Base-by-base conservation (phyloP, 2,329 filamentous ascomycete genomes). In the Graphium sp. region DNA sequence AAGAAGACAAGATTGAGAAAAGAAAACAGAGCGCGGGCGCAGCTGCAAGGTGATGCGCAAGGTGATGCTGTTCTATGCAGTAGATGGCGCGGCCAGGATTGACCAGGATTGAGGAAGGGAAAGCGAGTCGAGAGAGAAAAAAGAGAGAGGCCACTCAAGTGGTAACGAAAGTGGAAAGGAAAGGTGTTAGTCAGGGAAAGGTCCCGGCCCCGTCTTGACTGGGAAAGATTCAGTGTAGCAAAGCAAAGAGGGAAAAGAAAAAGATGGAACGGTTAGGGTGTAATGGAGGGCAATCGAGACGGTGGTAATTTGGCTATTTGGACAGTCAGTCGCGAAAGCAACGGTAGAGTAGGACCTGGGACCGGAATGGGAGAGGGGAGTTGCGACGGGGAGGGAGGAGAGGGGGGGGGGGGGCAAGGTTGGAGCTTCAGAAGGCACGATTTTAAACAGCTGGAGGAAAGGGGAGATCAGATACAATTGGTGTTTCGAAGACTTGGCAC, bases 231-330 rank as follows among this genome's bases (percentile, higher is more conserved):
- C 17, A 29, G 21, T 10, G 13, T 10, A 24, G 15, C 13, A 29
- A 13, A 29, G 18, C 13, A 30, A 24, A 18, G 17, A n/a, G 22
- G 15, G 12, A 28, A 14, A 27, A 31, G 18, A 21, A 28, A 8
- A 24, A 16, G 24, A 32, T 21, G 30, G 17, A 32, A 16, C 27
- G 21, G 25, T 13, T 18, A 28, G 30, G 18, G 27, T 32, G 30
- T 26, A 15, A 11, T 28, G 19, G 10, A 18, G n/a, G n/a, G n/a
- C n/a, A n/a, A n/a, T n/a, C n/a, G n/a, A n/a, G n/a, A n/a, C n/a
- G n/a, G n/a, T n/a, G n/a, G n/a, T n/a, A n/a, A n/a, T n/a, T n/a
- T n/a, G n/a, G n/a, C n/a, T n/a, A n/a, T n/a, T n/a, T n/a, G n/a
- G n/a, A n/a, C n/a, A n/a, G n/a, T n/a, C n/a, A n/a, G n/a, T n/a